These are phyloP conservation scores for Aspergillus sojae DNA, from an alignment of 2,329 filamentous ascomycete species.

Conservation along the genomic window DNA sequence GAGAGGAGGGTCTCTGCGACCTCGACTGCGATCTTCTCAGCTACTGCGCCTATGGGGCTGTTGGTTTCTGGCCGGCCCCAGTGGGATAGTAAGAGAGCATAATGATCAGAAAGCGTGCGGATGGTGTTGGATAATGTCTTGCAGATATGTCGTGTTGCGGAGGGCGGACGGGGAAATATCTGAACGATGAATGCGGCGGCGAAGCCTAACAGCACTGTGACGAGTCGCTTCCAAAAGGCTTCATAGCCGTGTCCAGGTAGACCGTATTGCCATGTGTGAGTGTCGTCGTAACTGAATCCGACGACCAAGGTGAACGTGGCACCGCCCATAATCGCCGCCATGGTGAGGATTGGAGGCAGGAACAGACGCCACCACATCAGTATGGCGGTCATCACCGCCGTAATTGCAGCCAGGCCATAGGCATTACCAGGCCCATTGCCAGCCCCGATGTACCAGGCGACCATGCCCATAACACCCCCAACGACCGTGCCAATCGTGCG, in stretches of 20 bases:
- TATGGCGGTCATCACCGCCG: conserved; percentile 34
- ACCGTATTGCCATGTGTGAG: conserved; percentile 24
- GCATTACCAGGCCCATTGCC: conserved; percentile 53
- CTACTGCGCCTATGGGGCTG: conserved; percentile 2
- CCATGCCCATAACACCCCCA: conserved; percentile 52
- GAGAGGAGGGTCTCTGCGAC: conserved; percentile 8
- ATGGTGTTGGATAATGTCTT: conserved; percentile 12
- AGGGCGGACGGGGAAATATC: conserved; percentile 10
- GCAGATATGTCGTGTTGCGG: conserved; percentile 10
- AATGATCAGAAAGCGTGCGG: conserved; percentile 11
- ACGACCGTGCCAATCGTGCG: conserved; percentile 49
- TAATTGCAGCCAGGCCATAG: conserved; percentile 52
- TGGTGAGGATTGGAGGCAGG: conserved; percentile 33
- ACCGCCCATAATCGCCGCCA: conserved; percentile 42
- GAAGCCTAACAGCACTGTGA: conserved; percentile 10
- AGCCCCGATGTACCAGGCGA: conserved; percentile 57
- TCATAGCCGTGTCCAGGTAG: conserved; percentile 8
- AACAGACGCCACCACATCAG: conserved; percentile 42
- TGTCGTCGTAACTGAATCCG: conserved; percentile 52
- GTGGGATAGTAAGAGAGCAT: conserved; percentile 9
- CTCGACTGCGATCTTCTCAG: conserved; percentile 5
- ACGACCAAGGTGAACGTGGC: conserved; percentile 50
- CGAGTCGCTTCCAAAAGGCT: conserved; percentile 13
- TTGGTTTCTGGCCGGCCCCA: background rate
- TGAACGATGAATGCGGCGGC: conserved; percentile 10